These are phyloP conservation scores for Xerocomus brunneocitrinus DNA, from an alignment of 768 basidiomycete species.

Conservation along the genomic window DNA sequence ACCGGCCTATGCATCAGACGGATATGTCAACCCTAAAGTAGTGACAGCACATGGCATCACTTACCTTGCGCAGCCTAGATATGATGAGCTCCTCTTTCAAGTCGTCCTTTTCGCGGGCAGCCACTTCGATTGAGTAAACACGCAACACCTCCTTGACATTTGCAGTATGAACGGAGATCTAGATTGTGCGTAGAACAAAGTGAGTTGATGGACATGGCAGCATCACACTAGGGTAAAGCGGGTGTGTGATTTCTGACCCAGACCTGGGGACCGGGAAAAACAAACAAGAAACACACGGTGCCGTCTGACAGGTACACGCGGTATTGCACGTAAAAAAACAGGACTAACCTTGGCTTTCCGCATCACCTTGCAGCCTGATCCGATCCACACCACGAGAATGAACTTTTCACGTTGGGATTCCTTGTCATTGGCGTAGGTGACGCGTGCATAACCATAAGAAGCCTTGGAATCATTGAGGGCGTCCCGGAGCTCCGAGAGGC, in stretches of 20 bases:
- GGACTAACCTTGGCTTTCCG: constrained; percentile 77
- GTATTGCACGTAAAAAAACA: constrained; percentile 16
- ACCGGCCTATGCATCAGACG: constrained; percentile 53
- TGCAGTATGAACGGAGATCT: constrained; percentile 91
- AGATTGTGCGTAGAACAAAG: constrained; percentile 16
- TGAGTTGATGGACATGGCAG: constrained; percentile 16
- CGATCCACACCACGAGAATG: constrained; percentile 82
- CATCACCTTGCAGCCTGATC: constrained; percentile 81
- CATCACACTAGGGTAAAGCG: constrained; percentile 10
- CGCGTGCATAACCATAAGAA: constrained; percentile 79
- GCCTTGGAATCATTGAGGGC: constrained; percentile 69
- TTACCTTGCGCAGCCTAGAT: constrained; percentile 73
- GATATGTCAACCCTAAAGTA: constrained; percentile 15
- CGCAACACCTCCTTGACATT: constrained; percentile 81
- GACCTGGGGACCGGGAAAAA: neutral
- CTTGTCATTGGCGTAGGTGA: constrained; percentile 83
- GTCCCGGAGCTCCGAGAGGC: constrained; percentile 71
- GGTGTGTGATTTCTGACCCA: constrained; percentile 20
- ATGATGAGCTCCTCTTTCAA: constrained; percentile 86
- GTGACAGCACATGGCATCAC: constrained; percentile 21
- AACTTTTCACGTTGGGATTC: constrained; percentile 88
- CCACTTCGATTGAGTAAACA: constrained; percentile 82
- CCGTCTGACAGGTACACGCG: constrained; percentile 15
- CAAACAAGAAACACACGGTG: constrained; percentile 7
- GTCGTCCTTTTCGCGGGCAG: constrained; percentile 79